Percentiles rank a stretch among this genome's conserved stretches.
phyloP scores from a whole-genome alignment of 108 stramenopile genomes.

The Bacterosira constricta region DNA sequence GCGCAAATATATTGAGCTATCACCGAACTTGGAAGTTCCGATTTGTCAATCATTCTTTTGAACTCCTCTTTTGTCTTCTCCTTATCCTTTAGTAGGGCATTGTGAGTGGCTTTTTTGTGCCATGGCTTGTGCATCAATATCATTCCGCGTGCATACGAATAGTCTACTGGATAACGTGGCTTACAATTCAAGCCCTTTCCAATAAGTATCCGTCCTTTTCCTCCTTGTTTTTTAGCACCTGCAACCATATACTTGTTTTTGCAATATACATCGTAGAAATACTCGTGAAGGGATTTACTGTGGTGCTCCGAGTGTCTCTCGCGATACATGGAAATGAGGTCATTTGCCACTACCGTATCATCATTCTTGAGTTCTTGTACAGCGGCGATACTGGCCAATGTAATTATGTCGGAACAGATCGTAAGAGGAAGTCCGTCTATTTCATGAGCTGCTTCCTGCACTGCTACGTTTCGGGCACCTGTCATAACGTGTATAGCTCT shows the following conservation, averaged over 20 bases:
- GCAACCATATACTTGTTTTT: too few species aligned
- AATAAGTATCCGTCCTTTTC: background rate
- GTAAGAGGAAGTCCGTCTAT: background rate
- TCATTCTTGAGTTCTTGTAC: background rate
- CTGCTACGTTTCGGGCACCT: background rate
- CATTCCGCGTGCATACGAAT: constrained; percentile 15
- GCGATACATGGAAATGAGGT: background rate
- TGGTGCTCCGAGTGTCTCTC: background rate
- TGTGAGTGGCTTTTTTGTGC: background rate
- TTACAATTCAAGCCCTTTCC: constrained; percentile 6
- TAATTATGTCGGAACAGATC: background rate
- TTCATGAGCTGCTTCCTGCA: background rate
- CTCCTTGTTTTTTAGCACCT: background rate
- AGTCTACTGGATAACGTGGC: constrained; percentile 5
- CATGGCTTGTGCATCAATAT: constrained; percentile 19
- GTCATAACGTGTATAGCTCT: background rate
- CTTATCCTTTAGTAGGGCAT: background rate
- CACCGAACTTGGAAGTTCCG: background rate
- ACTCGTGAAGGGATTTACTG: background rate
- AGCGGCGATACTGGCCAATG: background rate
- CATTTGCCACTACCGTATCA: background rate
- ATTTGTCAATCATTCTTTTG: background rate
- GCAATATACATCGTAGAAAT: background rate
- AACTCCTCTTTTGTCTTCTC: constrained; percentile 2
- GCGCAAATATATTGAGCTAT: background rate